A percentile compares a stretch with the other conserved stretches of the same genome.
Evolutionary conservation across 2,329 filamentous ascomycete genomes (phyloP).

Genomic region (Sclerotinia sclerotiorum): DNA sequence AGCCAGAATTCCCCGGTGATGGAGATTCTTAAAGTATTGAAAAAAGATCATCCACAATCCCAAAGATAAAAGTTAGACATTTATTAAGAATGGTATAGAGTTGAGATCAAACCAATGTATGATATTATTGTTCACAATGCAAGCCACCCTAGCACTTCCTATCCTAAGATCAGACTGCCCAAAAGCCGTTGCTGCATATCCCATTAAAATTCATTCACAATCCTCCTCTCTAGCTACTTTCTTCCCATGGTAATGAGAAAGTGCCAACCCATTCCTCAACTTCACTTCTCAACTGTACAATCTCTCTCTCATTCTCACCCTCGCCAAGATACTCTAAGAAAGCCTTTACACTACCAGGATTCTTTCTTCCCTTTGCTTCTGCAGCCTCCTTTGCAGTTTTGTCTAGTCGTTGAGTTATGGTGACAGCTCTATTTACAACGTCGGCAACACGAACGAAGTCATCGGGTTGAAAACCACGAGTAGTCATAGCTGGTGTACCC

Average conservation of each 20-base stretch:
- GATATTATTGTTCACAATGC: slow-evolving; percentile 12
- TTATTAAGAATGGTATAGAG: not conserved
- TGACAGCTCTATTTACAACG: slow-evolving; percentile 80
- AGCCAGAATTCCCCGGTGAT: no score
- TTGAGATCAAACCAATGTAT: slow-evolving; percentile 19
- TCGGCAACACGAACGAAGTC: slow-evolving; percentile 87
- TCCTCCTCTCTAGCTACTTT: slow-evolving; percentile 12
- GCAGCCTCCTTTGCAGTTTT: slow-evolving; percentile 69
- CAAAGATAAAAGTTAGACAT: not conserved
- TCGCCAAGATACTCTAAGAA: slow-evolving; percentile 68
- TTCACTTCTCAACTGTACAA: slow-evolving; percentile 70
- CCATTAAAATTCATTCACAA: slow-evolving; percentile 1
- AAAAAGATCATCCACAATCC: not conserved
- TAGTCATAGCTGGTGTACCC: slow-evolving; percentile 97
- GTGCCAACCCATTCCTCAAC: slow-evolving; percentile 78
- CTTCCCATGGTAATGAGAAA: slow-evolving; percentile 68
- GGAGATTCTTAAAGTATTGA: no score
- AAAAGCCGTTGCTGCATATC: not conserved
- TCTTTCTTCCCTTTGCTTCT: slow-evolving; percentile 66
- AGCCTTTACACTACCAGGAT: slow-evolving; percentile 61
- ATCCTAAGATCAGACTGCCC: not conserved
- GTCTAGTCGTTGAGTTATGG: slow-evolving; percentile 74
- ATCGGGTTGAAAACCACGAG: slow-evolving; percentile 81
- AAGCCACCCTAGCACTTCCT: not conserved
- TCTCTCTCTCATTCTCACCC: slow-evolving; percentile 67